A percentile compares a stretch with the other conserved stretches of the same genome.
These are phyloP conservation scores for Colletotrichum melonis DNA, from an alignment of 2,329 filamentous ascomycete genomes.

Conservation along the genomic window DNA sequence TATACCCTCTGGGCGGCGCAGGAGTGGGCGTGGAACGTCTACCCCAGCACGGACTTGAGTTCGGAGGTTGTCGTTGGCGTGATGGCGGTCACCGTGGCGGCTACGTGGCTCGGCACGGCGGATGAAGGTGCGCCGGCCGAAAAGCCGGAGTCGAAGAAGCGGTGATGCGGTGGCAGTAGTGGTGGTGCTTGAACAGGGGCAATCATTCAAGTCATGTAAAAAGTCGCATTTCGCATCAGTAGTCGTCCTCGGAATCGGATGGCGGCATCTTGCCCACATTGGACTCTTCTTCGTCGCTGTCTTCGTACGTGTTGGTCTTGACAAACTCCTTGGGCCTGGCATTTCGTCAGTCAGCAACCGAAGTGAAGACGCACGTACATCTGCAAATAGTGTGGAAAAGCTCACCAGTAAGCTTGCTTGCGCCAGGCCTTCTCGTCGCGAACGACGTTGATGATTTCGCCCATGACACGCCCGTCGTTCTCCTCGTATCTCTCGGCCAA, in stretches of 20 bases:
- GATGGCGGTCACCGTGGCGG: conserved; percentile 73
- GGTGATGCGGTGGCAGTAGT: conserved; percentile 6
- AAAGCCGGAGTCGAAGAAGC: conserved; percentile 39
- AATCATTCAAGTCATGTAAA: conserved; percentile 1
- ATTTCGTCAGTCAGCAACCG: conserved; percentile 9
- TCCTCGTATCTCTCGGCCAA: conserved; percentile 78
- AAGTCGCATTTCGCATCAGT: conserved; percentile 18
- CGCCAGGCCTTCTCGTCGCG: conserved; percentile 92
- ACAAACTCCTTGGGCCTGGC: conserved; percentile 83
- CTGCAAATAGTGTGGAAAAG: conserved; percentile 16
- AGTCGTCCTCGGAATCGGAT: conserved; percentile 79
- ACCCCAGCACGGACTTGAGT: conserved; percentile 76
- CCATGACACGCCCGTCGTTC: conserved; percentile 81
- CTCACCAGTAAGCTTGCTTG: conserved; percentile 87
- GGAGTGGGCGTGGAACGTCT: conserved; percentile 95
- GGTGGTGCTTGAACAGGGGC: background rate
- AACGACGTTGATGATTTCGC: conserved; percentile 94
- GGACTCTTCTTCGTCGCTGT: conserved; percentile 81
- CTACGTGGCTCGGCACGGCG: conserved; percentile 69
- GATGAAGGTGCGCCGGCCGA: conserved; percentile 48
- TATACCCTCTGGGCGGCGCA: conserved; percentile 80
- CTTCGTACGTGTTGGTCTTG: conserved; percentile 71
- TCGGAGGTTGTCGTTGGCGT: conserved; percentile 75
- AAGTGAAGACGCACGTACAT: background rate
- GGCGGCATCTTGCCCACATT: conserved; percentile 88